Conservation (phyloP, 2,329 filamentous ascomycete species). For the Trichophyton rubrum region DNA sequence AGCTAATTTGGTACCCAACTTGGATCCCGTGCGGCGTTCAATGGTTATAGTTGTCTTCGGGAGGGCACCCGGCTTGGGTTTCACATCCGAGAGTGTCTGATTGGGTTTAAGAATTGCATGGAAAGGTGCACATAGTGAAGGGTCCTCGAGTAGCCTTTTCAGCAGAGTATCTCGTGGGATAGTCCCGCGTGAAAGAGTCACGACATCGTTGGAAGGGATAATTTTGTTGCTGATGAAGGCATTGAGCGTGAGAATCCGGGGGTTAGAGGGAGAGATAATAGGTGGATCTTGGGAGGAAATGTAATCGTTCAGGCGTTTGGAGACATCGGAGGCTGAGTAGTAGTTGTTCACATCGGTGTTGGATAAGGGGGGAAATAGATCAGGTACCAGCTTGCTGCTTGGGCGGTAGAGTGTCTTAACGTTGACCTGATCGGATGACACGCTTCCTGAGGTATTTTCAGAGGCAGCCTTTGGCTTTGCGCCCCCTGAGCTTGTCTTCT, state of each 20-base stretch:
- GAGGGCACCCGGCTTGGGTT: conserved; percentile 48
- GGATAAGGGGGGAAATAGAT: conserved; percentile 38
- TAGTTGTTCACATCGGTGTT: conserved; percentile 41
- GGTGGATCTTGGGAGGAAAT: conserved; percentile 42
- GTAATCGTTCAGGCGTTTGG: conserved; percentile 45
- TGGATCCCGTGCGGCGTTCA: conserved; percentile 54
- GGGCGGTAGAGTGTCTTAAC: conserved; percentile 45
- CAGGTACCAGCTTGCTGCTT: conserved; percentile 44
- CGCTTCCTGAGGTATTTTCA: conserved; percentile 29
- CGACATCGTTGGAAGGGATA: conserved; percentile 45
- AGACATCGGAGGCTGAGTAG: conserved; percentile 49
- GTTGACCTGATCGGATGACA: conserved; percentile 25
- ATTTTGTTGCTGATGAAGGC: conserved; percentile 51
- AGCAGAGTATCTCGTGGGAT: conserved; percentile 49
- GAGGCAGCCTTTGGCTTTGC: conserved; percentile 18
- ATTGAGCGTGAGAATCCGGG: conserved; percentile 49
- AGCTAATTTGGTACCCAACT: conserved; percentile 51
- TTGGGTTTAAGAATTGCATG: conserved; percentile 42
- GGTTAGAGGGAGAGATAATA: conserved; percentile 45
- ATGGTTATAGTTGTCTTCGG: conserved; percentile 49
- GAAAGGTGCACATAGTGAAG: conserved; percentile 39
- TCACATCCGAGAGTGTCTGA: conserved; percentile 34
- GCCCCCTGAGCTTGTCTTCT: conserved; percentile 28
- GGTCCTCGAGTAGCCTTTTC: conserved; percentile 44
- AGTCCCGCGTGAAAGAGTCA: conserved; percentile 44